A percentile compares a stretch with the other conserved stretches of the same genome.
These are phyloP conservation scores for Fusarium nygamai DNA, from an alignment of 2,329 filamentous ascomycete genomes.

Conservation along the genomic window DNA sequence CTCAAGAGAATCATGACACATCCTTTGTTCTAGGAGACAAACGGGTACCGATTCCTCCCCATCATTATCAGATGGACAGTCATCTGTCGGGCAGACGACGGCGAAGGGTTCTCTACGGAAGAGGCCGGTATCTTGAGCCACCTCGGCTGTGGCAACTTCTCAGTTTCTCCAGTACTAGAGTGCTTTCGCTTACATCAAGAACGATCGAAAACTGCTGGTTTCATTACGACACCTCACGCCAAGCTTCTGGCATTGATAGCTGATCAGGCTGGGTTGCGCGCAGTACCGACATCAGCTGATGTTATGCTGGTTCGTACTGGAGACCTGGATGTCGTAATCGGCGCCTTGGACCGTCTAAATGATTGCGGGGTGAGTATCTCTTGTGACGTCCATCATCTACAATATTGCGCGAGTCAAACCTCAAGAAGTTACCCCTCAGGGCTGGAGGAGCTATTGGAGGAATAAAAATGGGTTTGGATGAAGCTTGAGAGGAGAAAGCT, in stretches of 20 bases:
- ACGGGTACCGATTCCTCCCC: background rate
- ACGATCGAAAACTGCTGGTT: background rate
- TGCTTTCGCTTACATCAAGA: background rate
- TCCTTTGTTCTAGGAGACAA: background rate
- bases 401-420: background rate
- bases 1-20: background rate
- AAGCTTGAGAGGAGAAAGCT: background rate
- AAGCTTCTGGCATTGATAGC: background rate
- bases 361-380: background rate
- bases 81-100: background rate
- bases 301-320: background rate
- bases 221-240: background rate
- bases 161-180: fast-evolving
- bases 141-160: background rate
- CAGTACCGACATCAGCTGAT: fast-evolving
- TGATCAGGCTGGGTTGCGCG: fast-evolving
- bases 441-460: background rate
- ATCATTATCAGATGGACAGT: background rate
- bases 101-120: background rate
- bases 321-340: background rate
- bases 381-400: background rate
- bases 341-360: background rate
- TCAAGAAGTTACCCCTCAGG: background rate
- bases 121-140: background rate
- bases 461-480: background rate